Conservation (phyloP, 345 rosid genomes). For the Lagerstroemia speciosa region DNA sequence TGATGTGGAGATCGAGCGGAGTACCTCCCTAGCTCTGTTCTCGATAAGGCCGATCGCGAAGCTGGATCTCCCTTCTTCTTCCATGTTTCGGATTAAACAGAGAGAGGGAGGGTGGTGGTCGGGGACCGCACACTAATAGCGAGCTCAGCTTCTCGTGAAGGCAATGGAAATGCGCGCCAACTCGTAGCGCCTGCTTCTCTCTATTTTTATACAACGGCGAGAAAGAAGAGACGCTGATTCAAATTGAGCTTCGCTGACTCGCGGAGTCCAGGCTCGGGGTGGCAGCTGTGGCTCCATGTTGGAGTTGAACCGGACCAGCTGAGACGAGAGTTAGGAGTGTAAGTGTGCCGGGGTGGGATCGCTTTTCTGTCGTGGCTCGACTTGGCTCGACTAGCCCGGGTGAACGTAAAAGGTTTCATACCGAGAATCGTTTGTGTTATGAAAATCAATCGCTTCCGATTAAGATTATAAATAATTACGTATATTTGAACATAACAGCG, state of each 20-base stretch:
- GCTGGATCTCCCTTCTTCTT: constrained; percentile 85
- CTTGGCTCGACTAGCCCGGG: too few species aligned
- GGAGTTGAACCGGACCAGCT: too few species aligned
- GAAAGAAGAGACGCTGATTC: too few species aligned
- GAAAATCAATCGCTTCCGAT: too few species aligned
- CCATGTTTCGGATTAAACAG: constrained; percentile 33
- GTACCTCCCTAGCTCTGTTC: constrained; percentile 96
- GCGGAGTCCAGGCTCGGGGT: too few species aligned
- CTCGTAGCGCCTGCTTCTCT: not conserved
- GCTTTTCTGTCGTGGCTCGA: too few species aligned
- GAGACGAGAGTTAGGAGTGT: not conserved
- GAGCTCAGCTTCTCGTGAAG: not conserved
- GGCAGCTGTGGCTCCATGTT: too few species aligned
- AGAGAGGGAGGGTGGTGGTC: not conserved
- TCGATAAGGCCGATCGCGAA: constrained; percentile 71
- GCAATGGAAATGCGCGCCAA: constrained; percentile 22
- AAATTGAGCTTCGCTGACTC: too few species aligned
- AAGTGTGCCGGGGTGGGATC: not conserved
- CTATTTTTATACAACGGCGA: not conserved
- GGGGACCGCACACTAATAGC: not conserved
- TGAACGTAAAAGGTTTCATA: too few species aligned
- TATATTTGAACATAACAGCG: too few species aligned
- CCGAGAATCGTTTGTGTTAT: too few species aligned
- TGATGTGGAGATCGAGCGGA: not conserved
- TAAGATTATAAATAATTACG: too few species aligned